Base-by-base conservation (phyloP, 768 basidiomycete species). In the Termitomyces sp. region DNA sequence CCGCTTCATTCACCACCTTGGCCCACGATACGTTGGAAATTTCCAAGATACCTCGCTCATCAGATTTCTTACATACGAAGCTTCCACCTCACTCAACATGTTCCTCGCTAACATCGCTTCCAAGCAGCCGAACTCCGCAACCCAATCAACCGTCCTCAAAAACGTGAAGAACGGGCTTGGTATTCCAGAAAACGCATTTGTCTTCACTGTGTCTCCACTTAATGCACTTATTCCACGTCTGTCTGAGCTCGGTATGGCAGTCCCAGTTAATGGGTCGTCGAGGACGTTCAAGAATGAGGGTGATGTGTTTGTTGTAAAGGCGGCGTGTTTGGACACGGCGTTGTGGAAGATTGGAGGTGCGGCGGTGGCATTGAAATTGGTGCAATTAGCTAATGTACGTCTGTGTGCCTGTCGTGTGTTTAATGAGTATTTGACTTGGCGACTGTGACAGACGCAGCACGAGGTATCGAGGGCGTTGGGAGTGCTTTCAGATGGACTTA, bases 341-440 rank as follows among this genome's bases (percentile, higher is more conserved):
- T 67, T 96, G 52, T 91, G 90, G 84, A 84, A 82, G 63, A 80
- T 93, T 51, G 95, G 93, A 0, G 93, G 95, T 4, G 83, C 87
- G 2, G 84, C 85, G 11, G 77, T 94, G 11, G 73, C 82, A 2
- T 69, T 97, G 64, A 74, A 82, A 55, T 69, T 97, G 49, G 79
- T 97, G 22, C 86, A 93, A 66, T 73, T 90, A 22, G 87, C 92
- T 1, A 77, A 81, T 66, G 90, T 90, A 57, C 61, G 79, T 62
- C 50, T 51, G 21, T 54, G 45, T 53, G 11, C 41, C 9, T 40
- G 0, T 38, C 46, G 48, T 17, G 22, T 30, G n/a, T 0, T 19
- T 14, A 10, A 14, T 60, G 0, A 19, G 51, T 4, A 52, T 28
- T 24, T 38, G 38, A 38, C 50, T 11, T 40, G 14, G 45, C 17